Conservation (phyloP, 371 early-diverging fungal species). For the Rhizomucor pusillus region DNA sequence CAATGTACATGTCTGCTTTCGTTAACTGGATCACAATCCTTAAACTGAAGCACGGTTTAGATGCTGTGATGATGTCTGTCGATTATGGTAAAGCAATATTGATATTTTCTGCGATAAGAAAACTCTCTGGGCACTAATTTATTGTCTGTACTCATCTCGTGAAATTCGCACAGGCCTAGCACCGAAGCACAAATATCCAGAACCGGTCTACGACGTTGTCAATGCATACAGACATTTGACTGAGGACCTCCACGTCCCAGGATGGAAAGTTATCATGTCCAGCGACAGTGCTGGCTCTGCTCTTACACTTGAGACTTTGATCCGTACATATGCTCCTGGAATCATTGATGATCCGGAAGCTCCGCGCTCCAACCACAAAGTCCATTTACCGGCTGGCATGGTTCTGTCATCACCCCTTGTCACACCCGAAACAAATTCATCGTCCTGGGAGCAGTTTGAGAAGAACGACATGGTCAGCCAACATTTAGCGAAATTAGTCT, state of each 20-base stretch:
- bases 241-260: slow-evolving; percentile 28
- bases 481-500: slow-evolving; percentile 21
- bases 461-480: slow-evolving; percentile 27
- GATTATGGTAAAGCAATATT: slow-evolving; percentile 44
- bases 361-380: slow-evolving; percentile 17
- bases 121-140: background rate
- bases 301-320: slow-evolving; percentile 26
- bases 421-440: slow-evolving; percentile 21
- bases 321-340: slow-evolving; percentile 26
- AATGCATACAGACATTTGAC: slow-evolving; percentile 47
- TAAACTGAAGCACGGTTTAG: slow-evolving; percentile 45
- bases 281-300: slow-evolving; percentile 42
- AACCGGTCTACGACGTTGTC: slow-evolving; percentile 41
- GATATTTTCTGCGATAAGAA: background rate
- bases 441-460: slow-evolving; percentile 26
- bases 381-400: slow-evolving; percentile 32
- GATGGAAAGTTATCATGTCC: slow-evolving; percentile 30
- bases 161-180: slow-evolving; percentile 23
- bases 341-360: slow-evolving; percentile 18
- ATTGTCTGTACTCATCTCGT: background rate
- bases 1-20: slow-evolving; percentile 44
- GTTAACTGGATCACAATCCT: slow-evolving; percentile 46
- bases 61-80: slow-evolving; percentile 50
- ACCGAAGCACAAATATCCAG: slow-evolving; percentile 44
- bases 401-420: slow-evolving; percentile 33